Conservation (phyloP, 139 green algal genomes). For the Chlorella sorokiniana region DNA sequence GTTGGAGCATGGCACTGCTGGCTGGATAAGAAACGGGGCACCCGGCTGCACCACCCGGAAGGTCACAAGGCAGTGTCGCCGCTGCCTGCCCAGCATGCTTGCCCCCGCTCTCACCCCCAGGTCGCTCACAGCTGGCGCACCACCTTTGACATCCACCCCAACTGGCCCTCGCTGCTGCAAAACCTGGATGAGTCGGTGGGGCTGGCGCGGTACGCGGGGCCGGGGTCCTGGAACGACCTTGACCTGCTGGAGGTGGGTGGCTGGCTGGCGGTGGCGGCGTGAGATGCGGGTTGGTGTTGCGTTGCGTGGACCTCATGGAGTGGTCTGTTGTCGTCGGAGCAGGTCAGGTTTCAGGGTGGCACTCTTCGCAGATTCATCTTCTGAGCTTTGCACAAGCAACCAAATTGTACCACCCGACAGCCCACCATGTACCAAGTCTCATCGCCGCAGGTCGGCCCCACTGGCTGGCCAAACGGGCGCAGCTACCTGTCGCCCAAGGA, state of each 20-base stretch:
- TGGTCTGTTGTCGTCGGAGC: no score
- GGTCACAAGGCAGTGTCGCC: no score
- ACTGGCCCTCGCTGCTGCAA: constrained; percentile 44
- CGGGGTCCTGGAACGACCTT: constrained; percentile 72
- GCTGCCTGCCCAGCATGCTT: no score
- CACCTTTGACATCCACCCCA: constrained; percentile 47
- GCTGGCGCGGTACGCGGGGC: constrained; percentile 58
- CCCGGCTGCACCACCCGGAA: no score
- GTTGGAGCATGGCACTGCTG: no score
- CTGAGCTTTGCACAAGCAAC: not conserved
- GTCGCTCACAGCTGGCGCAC: constrained; percentile 28
- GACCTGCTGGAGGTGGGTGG: constrained; percentile 68
- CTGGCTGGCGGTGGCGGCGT: not conserved
- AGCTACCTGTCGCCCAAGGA: constrained; percentile 26
- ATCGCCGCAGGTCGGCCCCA: not conserved
- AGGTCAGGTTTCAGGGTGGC: no score
- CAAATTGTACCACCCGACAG: not conserved
- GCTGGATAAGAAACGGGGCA: no score
- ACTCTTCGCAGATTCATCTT: no score
- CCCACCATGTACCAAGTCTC: not conserved
- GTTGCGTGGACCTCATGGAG: not conserved
- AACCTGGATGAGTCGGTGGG: constrained; percentile 54
- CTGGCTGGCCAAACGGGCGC: not conserved
- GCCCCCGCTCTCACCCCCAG: no score
- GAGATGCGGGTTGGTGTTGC: not conserved